These are phyloP conservation scores for Hamigera avellanea DNA, from an alignment of 495 filamentous ascomycete species.

Conservation along the genomic window DNA sequence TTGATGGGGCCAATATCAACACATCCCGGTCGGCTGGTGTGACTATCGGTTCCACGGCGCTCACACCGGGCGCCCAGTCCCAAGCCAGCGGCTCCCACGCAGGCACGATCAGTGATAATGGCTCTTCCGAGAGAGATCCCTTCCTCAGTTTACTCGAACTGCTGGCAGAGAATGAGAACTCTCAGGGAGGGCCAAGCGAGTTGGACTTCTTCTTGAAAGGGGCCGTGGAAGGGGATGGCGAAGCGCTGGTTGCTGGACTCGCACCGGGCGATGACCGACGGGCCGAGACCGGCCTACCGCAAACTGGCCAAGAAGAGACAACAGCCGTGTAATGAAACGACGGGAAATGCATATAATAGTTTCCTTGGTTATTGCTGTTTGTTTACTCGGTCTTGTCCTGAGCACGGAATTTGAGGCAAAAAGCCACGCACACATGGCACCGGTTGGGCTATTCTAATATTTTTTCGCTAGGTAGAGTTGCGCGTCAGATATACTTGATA, in stretches of 20 bases:
- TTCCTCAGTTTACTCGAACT: constrained; percentile 71
- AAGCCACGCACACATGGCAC: too few species aligned
- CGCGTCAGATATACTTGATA: too few species aligned
- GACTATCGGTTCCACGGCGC: constrained; percentile 8
- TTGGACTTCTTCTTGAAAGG: constrained; percentile 57
- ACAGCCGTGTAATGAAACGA: too few species aligned
- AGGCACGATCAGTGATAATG: constrained; percentile 12
- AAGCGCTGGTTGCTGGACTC: constrained; percentile 1
- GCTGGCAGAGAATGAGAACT: constrained; percentile 60
- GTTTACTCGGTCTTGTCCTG: too few species aligned
- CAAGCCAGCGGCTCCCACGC: constrained; percentile 25
- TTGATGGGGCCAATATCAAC: constrained; percentile 14
- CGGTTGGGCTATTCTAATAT: too few species aligned
- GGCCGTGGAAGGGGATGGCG: constrained; percentile 11
- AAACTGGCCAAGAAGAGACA: too few species aligned
- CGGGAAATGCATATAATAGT: too few species aligned
- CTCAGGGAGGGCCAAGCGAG: constrained; percentile 49
- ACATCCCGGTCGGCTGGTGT: background rate
- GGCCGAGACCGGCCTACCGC: too few species aligned
- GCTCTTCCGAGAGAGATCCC: constrained; percentile 56
- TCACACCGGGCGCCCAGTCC: constrained; percentile 27
- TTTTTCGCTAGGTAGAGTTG: too few species aligned
- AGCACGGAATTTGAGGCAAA: too few species aligned
- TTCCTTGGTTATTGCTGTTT: too few species aligned
- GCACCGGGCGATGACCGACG: too few species aligned